phyloP scores from a whole-genome alignment of 176 grass and related monocot species.

The Carex myosuroides region DNA sequence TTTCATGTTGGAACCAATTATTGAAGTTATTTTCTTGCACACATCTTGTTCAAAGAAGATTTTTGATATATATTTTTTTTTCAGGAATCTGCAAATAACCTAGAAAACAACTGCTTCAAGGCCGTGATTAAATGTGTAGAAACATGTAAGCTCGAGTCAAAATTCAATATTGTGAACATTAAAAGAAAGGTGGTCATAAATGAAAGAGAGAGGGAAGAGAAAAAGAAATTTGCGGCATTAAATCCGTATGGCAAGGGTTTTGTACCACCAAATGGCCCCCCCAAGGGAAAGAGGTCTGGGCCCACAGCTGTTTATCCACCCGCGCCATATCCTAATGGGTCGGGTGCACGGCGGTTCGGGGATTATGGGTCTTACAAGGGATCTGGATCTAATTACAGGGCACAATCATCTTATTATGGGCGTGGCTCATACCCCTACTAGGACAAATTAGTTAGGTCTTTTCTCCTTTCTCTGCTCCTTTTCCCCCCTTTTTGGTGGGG shows the following conservation, averaged over 20 bases:
- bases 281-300: not conserved
- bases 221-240: conserved; percentile 32
- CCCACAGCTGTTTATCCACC: not conserved
- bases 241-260: not conserved
- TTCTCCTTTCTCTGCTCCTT: not conserved
- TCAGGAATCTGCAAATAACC: conserved; percentile 44
- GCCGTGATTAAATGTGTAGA: conserved; percentile 66
- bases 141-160: conserved; percentile 48
- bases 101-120: conserved; percentile 50
- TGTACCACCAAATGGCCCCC: not conserved
- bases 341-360: not conserved
- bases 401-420: not conserved
- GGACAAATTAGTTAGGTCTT: not conserved
- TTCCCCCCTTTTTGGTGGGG: not conserved
- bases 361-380: not conserved
- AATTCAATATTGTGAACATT: conserved; percentile 32
- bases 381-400: not conserved
- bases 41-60: not conserved
- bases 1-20: not conserved
- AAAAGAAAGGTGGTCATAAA: conserved; percentile 44
- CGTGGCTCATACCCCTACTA: not conserved
- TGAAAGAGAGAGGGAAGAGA: conserved; percentile 56
- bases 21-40: not conserved
- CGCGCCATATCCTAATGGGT: not conserved
- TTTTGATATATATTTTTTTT: not conserved